phyloP scores from a whole-genome alignment of 805 yeast species.

The Blastobotrys chiropterorum region DNA sequence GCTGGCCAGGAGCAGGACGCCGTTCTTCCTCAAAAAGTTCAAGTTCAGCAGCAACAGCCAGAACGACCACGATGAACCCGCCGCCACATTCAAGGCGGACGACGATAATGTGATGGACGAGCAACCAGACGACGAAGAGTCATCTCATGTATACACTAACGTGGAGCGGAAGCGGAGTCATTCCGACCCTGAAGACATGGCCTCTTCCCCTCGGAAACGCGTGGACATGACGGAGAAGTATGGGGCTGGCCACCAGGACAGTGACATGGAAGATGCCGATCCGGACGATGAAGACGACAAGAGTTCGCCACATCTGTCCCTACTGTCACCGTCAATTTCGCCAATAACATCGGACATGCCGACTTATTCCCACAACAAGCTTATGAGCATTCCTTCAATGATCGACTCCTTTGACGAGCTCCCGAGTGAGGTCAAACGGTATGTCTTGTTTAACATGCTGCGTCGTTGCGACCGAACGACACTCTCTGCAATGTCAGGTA shows the following conservation, averaged over 20 bases:
- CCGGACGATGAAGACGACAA: conserved; percentile 1
- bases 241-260: background rate
- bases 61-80: background rate
- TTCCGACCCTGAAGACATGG: background rate
- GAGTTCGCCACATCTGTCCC: conserved; percentile 18
- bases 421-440: conserved; percentile 43
- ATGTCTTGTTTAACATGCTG: conserved; percentile 48
- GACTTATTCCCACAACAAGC: background rate
- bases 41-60: conserved; percentile 25
- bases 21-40: conserved; percentile 28
- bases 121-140: background rate
- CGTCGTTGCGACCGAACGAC: conserved; percentile 54
- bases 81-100: background rate
- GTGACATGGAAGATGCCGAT: background rate
- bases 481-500: conserved; percentile 51
- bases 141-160: background rate
- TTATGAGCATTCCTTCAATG: conserved; percentile 20
- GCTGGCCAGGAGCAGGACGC: conserved; percentile 29
- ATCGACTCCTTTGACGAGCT: conserved; percentile 32
- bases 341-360: conserved; percentile 13
- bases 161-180: background rate
- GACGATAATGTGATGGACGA: background rate
- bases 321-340: conserved; percentile 26
- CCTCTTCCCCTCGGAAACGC: background rate
- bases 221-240: background rate